phyloP scores from a whole-genome alignment of 352 stramenopile species.

The Phytophthora europaea region DNA sequence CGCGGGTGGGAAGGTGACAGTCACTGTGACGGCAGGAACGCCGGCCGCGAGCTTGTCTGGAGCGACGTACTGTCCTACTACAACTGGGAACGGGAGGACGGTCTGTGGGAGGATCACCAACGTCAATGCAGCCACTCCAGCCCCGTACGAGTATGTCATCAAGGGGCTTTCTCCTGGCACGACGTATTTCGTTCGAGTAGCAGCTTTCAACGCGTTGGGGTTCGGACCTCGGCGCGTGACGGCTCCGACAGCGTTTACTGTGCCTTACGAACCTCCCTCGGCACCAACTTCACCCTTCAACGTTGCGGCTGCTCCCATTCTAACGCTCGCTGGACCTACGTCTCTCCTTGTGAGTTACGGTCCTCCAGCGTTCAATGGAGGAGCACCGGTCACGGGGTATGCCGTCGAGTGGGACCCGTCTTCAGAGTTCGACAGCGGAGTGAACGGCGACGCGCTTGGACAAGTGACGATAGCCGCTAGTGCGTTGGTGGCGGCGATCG shows the following conservation, averaged over 20 bases:
- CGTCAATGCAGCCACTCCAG: conserved; percentile 22
- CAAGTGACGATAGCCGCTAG: conserved; percentile 43
- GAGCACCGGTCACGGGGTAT: conserved; percentile 89
- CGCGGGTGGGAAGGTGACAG: conserved; percentile 41
- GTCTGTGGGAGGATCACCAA: conserved; percentile 45
- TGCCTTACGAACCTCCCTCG: conserved; percentile 74
- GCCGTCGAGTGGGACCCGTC: conserved; percentile 93
- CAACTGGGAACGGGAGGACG: conserved; percentile 37
- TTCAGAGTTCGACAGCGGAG: conserved; percentile 78
- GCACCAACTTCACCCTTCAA: conserved; percentile 74
- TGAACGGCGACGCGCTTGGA: conserved; percentile 61
- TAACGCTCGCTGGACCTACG: conserved; percentile 76
- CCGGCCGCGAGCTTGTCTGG: conserved; percentile 49
- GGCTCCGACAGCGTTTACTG: conserved; percentile 61
- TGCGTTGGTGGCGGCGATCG: conserved; percentile 29
- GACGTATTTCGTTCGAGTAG: conserved; percentile 80
- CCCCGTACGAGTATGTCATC: conserved; percentile 69
- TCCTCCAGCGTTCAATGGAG: conserved; percentile 88
- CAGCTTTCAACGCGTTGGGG: conserved; percentile 72
- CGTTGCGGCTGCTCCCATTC: conserved; percentile 53
- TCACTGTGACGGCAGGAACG: conserved; percentile 45
- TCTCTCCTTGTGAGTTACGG: conserved; percentile 86
- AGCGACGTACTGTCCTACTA: conserved; percentile 62
- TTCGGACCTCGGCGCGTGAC: conserved; percentile 68
- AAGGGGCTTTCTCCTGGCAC: conserved; percentile 60